Base-by-base conservation (phyloP, 164 flowering plant species). In the Paratinospora sagittata region DNA sequence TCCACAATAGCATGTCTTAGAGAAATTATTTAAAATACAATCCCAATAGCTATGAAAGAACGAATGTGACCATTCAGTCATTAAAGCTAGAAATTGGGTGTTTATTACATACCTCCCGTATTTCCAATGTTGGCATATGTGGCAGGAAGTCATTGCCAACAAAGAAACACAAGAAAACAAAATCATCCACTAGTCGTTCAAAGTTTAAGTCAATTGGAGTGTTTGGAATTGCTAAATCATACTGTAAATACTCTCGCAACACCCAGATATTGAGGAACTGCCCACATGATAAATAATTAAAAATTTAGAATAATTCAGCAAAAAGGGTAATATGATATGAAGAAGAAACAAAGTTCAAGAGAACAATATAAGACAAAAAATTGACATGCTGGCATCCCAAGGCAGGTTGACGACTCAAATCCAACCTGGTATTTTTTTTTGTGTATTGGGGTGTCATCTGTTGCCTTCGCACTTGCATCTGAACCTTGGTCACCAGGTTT, bases 121-220 rank as follows among this genome's bases (percentile, higher is more conserved):
- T 96, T 78, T 96, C 99, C 81, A 96, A 71, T n/a, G 99, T 96
- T 1, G 99, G 99, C 99, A 96, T 91, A 74, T 96, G 99, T 23
- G 99, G 99, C 78, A 96, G 97, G 82, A 96, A 96, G 77, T 96
- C 99, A 77, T 96, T 96, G 74, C 99, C 99, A 63, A 96, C 99
- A 82, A 96, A 96, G 76, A 96, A 93, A 79, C 99, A 96, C 3
- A 96, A 62, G 78, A 96, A 96, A 70, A 96, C 96, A 82, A 96
- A 96, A 82, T 96, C 99, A 79, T 96, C 99, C 71, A 96, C 86
- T 69, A 93, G 73, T 39, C 97, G 70, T 68, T 96, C 99, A 79
- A 93, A 88, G 73, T 87, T 84, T 30, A 90, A 82, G 72, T 77
- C 80, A 78, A 93, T 86, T 27, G 99, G 91, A 70, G 95, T 84